Evolutionary conservation across 2,329 filamentous ascomycete genomes (phyloP).

Genomic region (Seiridium cupressi): DNA sequence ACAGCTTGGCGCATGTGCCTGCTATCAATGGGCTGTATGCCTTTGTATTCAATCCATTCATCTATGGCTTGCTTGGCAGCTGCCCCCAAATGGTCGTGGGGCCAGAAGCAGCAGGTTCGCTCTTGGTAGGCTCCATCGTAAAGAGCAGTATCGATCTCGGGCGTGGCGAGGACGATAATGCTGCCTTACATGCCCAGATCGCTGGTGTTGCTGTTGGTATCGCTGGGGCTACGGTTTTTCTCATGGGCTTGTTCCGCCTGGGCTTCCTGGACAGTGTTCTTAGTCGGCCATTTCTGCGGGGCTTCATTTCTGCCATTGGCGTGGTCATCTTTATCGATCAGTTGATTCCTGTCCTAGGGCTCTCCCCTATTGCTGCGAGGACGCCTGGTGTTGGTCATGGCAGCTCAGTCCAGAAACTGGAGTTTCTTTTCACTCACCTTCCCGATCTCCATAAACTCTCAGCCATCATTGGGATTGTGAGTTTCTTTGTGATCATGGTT

Average conservation of each 20-base stretch:
- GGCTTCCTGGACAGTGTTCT: constrained; percentile 95
- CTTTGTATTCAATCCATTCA: constrained; percentile 87
- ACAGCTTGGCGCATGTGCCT: constrained; percentile 88
- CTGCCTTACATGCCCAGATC: constrained; percentile 71
- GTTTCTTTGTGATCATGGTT: constrained; percentile 88
- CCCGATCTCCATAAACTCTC: constrained; percentile 71
- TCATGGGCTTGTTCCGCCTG: constrained; percentile 79
- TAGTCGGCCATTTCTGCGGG: constrained; percentile 85
- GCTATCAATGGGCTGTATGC: constrained; percentile 92
- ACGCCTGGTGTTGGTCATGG: constrained; percentile 70
- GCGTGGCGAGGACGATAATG: constrained; percentile 61
- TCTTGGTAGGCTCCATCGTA: constrained; percentile 85
- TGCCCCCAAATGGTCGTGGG: constrained; percentile 93
- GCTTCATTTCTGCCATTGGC: constrained; percentile 96
- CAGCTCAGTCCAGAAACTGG: constrained; percentile 81
- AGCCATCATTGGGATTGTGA: constrained; percentile 70
- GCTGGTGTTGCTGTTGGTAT: constrained; percentile 87
- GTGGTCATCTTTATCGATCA: constrained; percentile 97
- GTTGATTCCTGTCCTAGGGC: constrained; percentile 83
- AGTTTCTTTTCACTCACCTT: constrained; percentile 72
- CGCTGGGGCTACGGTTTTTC: constrained; percentile 83
- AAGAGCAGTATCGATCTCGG: constrained; percentile 72
- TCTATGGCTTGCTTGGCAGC: constrained; percentile 89
- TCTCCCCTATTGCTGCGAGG: constrained; percentile 64
- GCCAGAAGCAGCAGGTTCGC: constrained; percentile 88